These are phyloP conservation scores for Teunomyces aglyptinius DNA, from an alignment of 805 yeast species.

Conservation along the genomic window DNA sequence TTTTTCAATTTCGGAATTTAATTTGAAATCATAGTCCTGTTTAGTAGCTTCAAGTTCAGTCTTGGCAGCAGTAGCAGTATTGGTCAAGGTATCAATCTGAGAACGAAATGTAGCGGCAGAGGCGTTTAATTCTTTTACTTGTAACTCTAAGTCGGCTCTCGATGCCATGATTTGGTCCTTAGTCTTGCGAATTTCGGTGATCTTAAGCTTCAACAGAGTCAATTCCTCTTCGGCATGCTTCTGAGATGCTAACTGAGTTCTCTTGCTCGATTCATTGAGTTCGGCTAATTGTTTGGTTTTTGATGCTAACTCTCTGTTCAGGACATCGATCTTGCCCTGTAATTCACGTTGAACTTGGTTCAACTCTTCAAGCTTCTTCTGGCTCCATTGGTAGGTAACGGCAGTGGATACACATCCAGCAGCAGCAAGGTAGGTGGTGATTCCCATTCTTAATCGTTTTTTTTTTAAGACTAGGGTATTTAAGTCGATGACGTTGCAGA, in stretches of 20 bases:
- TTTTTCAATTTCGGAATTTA: conserved; percentile 24
- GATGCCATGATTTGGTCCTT: conserved; percentile 4
- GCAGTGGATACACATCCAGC: conserved; percentile 20
- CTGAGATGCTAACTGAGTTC: not conserved
- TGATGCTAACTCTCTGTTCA: conserved; percentile 8
- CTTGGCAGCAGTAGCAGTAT: not conserved
- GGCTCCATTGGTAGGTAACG: conserved; percentile 18
- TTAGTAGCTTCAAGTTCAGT: conserved; percentile 8
- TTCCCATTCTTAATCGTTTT: conserved; percentile 9
- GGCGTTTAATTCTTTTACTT: not conserved
- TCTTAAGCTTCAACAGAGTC: conserved; percentile 3
- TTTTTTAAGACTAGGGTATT: not conserved
- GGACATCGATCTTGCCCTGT: conserved; percentile 9
- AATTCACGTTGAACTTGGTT: conserved; percentile 11
- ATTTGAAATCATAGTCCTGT: conserved; percentile 20
- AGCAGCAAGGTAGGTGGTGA: conserved; percentile 16
- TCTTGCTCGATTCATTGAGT: conserved; percentile 1
- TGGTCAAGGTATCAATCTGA: conserved; percentile 5
- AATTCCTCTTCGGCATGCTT: conserved; percentile 10
- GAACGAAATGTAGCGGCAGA: not conserved
- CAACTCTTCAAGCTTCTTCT: conserved; percentile 15
- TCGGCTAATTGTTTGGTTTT: conserved; percentile 8
- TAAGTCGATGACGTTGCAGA: not conserved
- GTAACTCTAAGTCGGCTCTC: conserved; percentile 4
- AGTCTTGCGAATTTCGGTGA: conserved; percentile 5